Evolutionary conservation across 2,329 filamentous ascomycete genomes (phyloP), one percentile per base, ranked within the genome.

Genomic region (Aspergillus sp.): DNA sequence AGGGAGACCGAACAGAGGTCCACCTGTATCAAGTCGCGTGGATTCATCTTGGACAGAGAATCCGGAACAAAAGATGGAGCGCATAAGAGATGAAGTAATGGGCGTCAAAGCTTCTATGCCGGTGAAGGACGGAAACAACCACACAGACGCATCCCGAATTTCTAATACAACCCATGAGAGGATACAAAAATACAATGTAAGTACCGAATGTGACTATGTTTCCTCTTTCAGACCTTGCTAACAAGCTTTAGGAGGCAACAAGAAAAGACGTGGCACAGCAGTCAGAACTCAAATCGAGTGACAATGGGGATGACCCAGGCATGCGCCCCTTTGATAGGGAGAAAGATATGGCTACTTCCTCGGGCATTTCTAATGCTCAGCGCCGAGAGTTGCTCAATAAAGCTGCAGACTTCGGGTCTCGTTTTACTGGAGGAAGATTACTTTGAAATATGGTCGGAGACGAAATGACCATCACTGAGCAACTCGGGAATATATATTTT

Each of bases 1-100:
- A 0, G 81, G 82, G 4, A 83, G 81, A 60, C 74, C 78, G 3
- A 75, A 80, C 1, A 75, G 73, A 53, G 72, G 65, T 5, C 59
- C 68, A 4, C 49, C 55, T n/a, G 46, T 10, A 23, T 10, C n/a
- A 37, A 37, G 17, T 15, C 32, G 17, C 6, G 65, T 70, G 15
- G 63, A 66, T 61, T 82, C 81, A 19, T 82, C 91, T 39, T 97
- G 91, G 91, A 90, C 88, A 0, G 91, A 97, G 67, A 95, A 89
- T 7, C 87, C 89, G 0, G 87, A 91, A 64, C 81, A 96, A 69
- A 95, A 94, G 67, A 81, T 87, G 49, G 84, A 85, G 66, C 79
- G 89, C 35, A 70, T 96, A 19, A 84, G 86, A 58, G 83, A 95
- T 64, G 82, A 93, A 46, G 86, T 95, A 9, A 79, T 96, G 57